Evolutionary conservation across 768 basidiomycete genomes (phyloP), one percentile per base, ranked within the genome.

Genomic region (Leccinum boreale): DNA sequence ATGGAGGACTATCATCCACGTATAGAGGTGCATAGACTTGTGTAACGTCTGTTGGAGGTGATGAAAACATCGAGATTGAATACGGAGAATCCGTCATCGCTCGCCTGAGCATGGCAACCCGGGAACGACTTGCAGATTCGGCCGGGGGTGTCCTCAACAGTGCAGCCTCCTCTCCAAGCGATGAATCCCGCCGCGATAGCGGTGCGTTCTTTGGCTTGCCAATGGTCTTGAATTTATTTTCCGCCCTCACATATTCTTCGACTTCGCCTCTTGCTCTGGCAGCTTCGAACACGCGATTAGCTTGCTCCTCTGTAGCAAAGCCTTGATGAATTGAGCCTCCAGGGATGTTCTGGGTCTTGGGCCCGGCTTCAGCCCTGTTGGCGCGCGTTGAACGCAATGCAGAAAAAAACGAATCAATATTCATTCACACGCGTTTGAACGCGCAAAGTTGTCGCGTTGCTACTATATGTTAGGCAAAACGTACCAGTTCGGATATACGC

Each of bases 321-420:
- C 79, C 71, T 57, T 84, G 75, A 61, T 75, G 66, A 6, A 78
- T 59, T 3, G 79, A 67, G 33, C 75, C 76, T 31, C 74, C 75
- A 9, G 78, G 70, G 10, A 83, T 73, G 4, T 76, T 72, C 53
- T 63, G 75, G 11, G 81, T 78, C 53, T 79, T 71, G 8, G 78
- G 75, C 1, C 68, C 73, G 17, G 74, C 77, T 63, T 81, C 77
- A 10, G 77, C 65, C 84, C 83, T 85, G 63, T 66, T 54, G 42
- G 36, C 44, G 31, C 36, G 35, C 53, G 49, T 50, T 52, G 24
- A 23, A 50, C 24, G 48, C 44, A 50, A 55, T 36, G 39, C 62
- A 58, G 46, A 55, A 53, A 53, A 49, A 57, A 50, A 46, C 31
- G 10, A 67, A 65, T 73, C 49, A 56, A 71, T 70, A 73, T 36